Evolutionary conservation across 495 filamentous ascomycete genomes (phyloP), one percentile per base, ranked within the genome.

Genomic region (Cercophora samala): DNA sequence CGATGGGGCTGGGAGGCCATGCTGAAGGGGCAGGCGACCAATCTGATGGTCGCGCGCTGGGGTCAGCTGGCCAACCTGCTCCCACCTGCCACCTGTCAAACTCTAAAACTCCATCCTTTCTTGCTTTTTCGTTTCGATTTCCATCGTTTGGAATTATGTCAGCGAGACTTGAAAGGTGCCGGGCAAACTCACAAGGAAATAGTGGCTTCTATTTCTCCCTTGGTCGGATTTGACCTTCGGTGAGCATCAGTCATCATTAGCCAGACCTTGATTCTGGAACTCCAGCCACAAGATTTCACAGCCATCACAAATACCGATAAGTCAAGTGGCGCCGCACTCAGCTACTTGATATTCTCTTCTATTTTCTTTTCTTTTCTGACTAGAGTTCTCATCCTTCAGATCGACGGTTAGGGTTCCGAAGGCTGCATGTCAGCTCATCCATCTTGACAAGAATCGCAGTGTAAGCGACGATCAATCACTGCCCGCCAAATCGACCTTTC

Each of bases 11-110:
- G n/a, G 53, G 53, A 23, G 22, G 53, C 9, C 53, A 46, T 17
- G 37, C 37, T 46, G 37, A 46, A 46, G 37, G 9, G 37, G 37
- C 53, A 56, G 53, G 53, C 53, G 53, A 56, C 53, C 53, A 56
- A 56, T 56, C 17, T 56, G 53, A 17, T 46, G 53, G 53, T 5
- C 53, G n/a, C 19, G 53, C 53, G 53, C 21, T 23, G 53, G n/a
- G 53, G 53, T 56, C 53, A 56, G 53, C 53, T 23, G 53, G 8
- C n/a, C n/a, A 13, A 46, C 37, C 13, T 46, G 37, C 37, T 46
- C 37, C 15, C 37, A 46, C 37, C 37, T 46, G 37, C 37, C 37
- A 18, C 37, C 37, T 46, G 37, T 9, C 37, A 46, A 46, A 46
- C 37, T 46, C 37, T 46, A 46, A 46, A 46, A 11, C 13, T 46